phyloP scores from a whole-genome alignment of 371 early-diverging fungal species.

The Mortierella sp. region DNA sequence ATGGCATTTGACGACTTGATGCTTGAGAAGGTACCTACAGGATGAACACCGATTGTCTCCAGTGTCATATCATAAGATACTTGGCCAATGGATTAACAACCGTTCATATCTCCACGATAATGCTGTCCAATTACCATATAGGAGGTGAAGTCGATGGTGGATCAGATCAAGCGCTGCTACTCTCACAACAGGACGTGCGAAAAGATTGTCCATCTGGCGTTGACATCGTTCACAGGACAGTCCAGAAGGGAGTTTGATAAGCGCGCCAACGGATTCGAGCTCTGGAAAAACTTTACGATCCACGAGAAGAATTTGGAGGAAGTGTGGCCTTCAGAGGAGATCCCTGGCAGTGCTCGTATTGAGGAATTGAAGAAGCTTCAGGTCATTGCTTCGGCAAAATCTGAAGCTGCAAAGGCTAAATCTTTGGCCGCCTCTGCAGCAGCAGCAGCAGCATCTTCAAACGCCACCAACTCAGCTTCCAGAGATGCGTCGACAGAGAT shows the following conservation, averaged over 20 bases:
- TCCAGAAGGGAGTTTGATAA: constrained; percentile 47
- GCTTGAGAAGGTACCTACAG: constrained; percentile 71
- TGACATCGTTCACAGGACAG: constrained; percentile 64
- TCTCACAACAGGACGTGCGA: constrained; percentile 70
- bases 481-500: background rate
- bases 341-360: constrained; percentile 58
- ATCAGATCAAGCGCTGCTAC: constrained; percentile 79
- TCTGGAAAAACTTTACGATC: constrained; percentile 59
- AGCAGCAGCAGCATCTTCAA: background rate
- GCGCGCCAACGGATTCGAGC: constrained; percentile 59
- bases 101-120: background rate
- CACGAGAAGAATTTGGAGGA: constrained; percentile 62
- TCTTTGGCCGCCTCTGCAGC: constrained; percentile 18
- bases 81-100: constrained; percentile 23
- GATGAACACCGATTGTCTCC: background rate
- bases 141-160: constrained; percentile 76
- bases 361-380: constrained; percentile 30
- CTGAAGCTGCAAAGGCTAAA: constrained; percentile 39
- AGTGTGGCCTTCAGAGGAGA: constrained; percentile 60
- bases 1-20: constrained; percentile 85
- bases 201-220: constrained; percentile 60
- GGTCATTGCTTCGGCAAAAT: constrained; percentile 37
- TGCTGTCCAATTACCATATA: constrained; percentile 14
- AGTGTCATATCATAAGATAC: background rate
- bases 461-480: background rate